Conservation (phyloP, 495 filamentous ascomycete species). For the Evernia prunastri region DNA sequence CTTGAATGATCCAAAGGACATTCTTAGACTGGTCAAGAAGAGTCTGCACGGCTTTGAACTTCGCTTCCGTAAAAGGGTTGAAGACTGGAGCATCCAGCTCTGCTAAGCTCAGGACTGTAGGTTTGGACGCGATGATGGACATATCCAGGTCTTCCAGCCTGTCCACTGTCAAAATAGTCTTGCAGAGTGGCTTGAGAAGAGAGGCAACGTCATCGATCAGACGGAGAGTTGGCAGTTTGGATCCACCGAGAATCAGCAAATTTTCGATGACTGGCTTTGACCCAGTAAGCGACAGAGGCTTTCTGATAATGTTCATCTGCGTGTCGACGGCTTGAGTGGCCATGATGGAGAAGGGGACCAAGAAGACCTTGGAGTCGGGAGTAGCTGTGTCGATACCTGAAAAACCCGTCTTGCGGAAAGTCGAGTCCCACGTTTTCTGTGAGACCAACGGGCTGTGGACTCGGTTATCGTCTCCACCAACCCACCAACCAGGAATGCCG, state of each 20-base stretch:
- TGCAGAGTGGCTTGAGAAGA: conserved; percentile 26
- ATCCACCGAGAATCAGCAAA: too few relatives aligned
- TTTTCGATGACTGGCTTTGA: too few relatives aligned
- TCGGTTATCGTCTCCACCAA: conserved; percentile 35
- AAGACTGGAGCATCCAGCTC: conserved; percentile 43
- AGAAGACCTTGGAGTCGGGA: conserved; percentile 34
- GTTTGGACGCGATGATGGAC: neutral
- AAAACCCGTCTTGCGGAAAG: conserved; percentile 40
- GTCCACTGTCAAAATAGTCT: conserved; percentile 25
- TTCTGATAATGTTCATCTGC: conserved; percentile 12
- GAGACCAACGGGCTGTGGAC: neutral
- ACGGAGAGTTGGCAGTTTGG: too few relatives aligned
- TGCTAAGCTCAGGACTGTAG: conserved; percentile 28
- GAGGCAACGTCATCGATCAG: neutral
- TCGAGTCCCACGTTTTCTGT: conserved; percentile 35
- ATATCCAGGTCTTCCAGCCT: neutral
- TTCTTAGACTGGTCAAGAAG: conserved; percentile 32
- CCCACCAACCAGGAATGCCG: conserved; percentile 48
- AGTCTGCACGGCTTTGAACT: conserved; percentile 27
- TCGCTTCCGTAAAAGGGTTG: conserved; percentile 30
- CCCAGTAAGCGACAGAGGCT: neutral
- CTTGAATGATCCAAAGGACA: conserved; percentile 40
- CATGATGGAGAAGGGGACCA: conserved; percentile 37
- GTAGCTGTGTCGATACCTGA: conserved; percentile 45
- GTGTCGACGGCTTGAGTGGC: conserved; percentile 42